Base-by-base conservation (phyloP, 2,329 filamentous ascomycete species). In the Penicillium polonicum region DNA sequence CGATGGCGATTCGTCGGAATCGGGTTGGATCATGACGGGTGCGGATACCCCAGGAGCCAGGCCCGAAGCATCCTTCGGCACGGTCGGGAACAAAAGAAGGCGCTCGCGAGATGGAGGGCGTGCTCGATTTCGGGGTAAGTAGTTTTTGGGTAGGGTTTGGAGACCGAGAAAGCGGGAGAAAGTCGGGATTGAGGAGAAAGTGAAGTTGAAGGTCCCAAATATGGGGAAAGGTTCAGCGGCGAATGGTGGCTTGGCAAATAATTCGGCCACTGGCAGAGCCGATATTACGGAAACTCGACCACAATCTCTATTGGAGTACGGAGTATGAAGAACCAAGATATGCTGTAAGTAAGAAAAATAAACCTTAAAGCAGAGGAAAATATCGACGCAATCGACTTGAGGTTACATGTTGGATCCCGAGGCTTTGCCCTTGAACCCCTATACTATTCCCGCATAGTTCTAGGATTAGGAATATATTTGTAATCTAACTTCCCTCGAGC, bases 1-100 rank as follows among this genome's bases (percentile, higher is more conserved):
- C 63, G 69, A 57, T 53, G 68, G 67, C 58, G 67, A 70, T 38
- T 70, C 68, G 59, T 68, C 68, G 62, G 70, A 69, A 53, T 73
- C 69, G 63, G 69, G 65, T 65, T 68, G 68, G 60, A 70, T 75
- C 71, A 75, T 73, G 70, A 72, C 65, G 72, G 72, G 71, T 66
- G 67, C 67, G 62, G 71, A 62, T 73, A 72, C 71, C 69, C 69
- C 68, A 70, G 63, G 60, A 65, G 58, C 65, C 61, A 69, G 57
- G 55, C 61, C 58, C 55, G 66, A 68, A 64, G 70, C 73, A 75
- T 75, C 63, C 60, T 75, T 73, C 60, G 63, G 59, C 42, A 60
- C 52, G 45, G 60, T 43, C 54, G 58, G 48, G 44, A 36, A 33
- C 8, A 36, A 33, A 33, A 33, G 15, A 31, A 46, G 38, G 7